Evolutionary conservation across 176 grass and related monocot genomes (phyloP).

Genomic region (Cymbopogon citratus): DNA sequence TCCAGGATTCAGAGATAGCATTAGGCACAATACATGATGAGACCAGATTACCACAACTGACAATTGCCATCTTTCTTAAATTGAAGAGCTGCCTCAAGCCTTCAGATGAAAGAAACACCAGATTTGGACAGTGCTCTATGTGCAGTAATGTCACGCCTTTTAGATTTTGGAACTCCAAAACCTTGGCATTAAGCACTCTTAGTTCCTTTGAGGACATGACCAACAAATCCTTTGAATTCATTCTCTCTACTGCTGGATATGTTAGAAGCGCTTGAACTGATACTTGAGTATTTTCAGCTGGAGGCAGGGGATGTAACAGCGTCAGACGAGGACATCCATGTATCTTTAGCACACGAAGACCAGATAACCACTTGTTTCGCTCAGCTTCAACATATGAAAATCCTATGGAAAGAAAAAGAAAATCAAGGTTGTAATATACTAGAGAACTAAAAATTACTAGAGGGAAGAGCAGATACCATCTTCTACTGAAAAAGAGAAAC

Average conservation of each 20-base stretch:
- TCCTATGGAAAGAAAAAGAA: not conserved
- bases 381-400: not conserved
- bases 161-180: constrained; percentile 12
- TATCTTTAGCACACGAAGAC: not conserved
- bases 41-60: not conserved
- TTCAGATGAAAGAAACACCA: constrained; percentile 2
- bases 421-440: not conserved
- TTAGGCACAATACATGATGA: not conserved
- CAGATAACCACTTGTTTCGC: not conserved
- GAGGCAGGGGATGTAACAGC: not conserved
- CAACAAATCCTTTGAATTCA: not conserved
- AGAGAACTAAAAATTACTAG: not conserved
- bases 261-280: not conserved
- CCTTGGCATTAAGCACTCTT: not conserved
- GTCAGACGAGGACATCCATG: not conserved
- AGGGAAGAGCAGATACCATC: not conserved
- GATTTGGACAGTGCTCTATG: not conserved
- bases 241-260: not conserved
- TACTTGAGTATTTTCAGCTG: not conserved
- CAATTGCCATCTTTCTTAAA: not conserved
- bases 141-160: not conserved
- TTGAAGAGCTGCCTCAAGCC: constrained; percentile 10
- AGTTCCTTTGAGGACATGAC: not conserved
- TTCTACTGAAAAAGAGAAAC: not conserved
- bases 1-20: not conserved